A percentile compares a stretch with the other conserved stretches of the same genome.
Evolutionary conservation across 2,329 filamentous ascomycete species (phyloP).

Genomic region (Chaetomium strumarium): DNA sequence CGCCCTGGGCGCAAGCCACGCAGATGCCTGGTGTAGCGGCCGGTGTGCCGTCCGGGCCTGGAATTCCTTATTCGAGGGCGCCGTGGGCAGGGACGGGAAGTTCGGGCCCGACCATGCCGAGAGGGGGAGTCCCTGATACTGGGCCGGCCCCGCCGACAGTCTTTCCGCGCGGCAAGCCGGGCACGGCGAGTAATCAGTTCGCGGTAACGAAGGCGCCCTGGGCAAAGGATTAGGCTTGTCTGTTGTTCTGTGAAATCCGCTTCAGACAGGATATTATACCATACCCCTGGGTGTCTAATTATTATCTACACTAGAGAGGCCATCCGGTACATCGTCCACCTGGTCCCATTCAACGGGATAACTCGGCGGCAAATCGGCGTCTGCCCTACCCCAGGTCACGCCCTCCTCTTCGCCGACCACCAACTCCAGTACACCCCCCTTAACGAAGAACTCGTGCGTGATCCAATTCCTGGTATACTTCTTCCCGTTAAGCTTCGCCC

Average conservation of each 20-base stretch:
- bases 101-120: conserved; percentile 9
- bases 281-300: too few species aligned
- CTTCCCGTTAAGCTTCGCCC: conserved; percentile 51
- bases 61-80: conserved; percentile 36
- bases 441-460: conserved; percentile 55
- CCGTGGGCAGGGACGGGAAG: conserved; percentile 13
- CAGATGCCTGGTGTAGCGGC: conserved; percentile 20
- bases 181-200: conserved; percentile 35
- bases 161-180: conserved; percentile 23
- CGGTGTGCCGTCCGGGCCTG: conserved; percentile 16
- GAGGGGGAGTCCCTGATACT: conserved; percentile 10
- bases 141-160: conserved; percentile 20
- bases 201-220: conserved; percentile 43
- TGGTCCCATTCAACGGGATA: conserved; percentile 18
- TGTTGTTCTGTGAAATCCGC: background rate
- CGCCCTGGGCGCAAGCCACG: conserved; percentile 27
- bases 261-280: conserved; percentile 7
- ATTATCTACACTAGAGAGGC: too few species aligned
- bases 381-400: conserved; percentile 48
- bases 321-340: too few species aligned
- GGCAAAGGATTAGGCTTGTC: conserved; percentile 31
- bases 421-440: conserved; percentile 55
- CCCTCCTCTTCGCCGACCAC: conserved; percentile 51
- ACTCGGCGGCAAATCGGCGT: conserved; percentile 55
- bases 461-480: conserved; percentile 57